Base-by-base conservation (phyloP, 2,329 filamentous ascomycete species). In the Alternaria incomplexa region DNA sequence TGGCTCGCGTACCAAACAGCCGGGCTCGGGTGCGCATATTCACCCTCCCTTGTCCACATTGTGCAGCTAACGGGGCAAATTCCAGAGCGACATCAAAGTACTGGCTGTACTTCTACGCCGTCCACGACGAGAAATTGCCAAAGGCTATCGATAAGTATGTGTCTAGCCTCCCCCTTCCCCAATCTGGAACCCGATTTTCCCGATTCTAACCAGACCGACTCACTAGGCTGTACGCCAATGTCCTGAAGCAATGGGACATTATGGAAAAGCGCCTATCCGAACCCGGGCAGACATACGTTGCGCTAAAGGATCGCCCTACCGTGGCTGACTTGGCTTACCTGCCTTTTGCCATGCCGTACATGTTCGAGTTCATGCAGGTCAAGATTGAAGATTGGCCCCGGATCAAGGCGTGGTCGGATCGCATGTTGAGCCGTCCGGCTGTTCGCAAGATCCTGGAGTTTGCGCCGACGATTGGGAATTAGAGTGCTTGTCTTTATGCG, bases 1-100 rank as follows among this genome's bases (percentile, higher is more conserved):
- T 81, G 79, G 79, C 76, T 73, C 0, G 73, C 75, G 7, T 80
- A 78, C 58, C 77, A 81, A 55, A 81, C 77, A 6, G 78, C 80
- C 7, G 77, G 74, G 0, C 55, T 81, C 8, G 77, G 78, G 20
- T 20, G 20, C 20, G 20, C 20, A 20, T 20, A 20, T 20, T 20
- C 20, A 20, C 20, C 20, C 20, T 20, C 20, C 20, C 20, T 20
- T 20, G 20, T 20, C 20, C 20, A 20, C 20, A 20, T 20, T 20
- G 20, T 20, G 20, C 20, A 20, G 20, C 22, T 46, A 22, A 46
- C 17, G 22, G 22, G 22, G 20, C 20, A 46, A 6, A 20, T 15
- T 30, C 2, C 46, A 62, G 63, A 5, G 56, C 63, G n/a, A 62
- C 76, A 2, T 74, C 77, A 5, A 81, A 81, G 61, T 80, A 78